phyloP scores from a whole-genome alignment of 345 rosid species.

The Acer saccharum region DNA sequence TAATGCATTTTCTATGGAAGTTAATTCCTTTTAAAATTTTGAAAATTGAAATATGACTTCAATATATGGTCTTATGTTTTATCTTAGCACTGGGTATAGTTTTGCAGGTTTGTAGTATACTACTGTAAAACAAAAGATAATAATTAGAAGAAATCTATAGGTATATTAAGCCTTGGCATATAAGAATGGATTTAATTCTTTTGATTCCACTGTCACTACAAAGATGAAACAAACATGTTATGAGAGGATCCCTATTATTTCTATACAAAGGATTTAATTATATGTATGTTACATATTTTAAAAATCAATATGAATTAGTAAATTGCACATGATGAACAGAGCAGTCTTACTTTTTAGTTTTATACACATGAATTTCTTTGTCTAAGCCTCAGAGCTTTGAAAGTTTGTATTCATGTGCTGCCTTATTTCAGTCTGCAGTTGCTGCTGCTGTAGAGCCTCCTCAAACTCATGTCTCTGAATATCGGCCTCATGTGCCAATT shows the following conservation, averaged over 20 bases:
- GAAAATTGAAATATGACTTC: conserved; percentile 1
- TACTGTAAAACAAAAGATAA: not conserved
- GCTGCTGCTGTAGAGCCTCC: conserved; percentile 40
- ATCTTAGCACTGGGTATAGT: not conserved
- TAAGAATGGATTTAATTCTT: not conserved
- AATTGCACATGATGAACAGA: not conserved
- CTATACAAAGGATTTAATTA: not conserved
- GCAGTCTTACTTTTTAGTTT: not conserved
- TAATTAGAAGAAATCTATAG: no score
- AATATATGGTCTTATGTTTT: not conserved
- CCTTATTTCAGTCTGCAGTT: conserved; percentile 31
- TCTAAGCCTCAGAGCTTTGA: not conserved
- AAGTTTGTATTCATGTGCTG: conserved; percentile 7
- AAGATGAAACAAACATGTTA: not conserved
- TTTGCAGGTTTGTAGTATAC: not conserved
- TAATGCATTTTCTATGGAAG: not conserved
- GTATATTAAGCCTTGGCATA: not conserved
- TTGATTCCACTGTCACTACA: not conserved
- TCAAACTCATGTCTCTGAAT: conserved; percentile 28
- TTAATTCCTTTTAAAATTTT: not conserved
- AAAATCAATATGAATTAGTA: not conserved
- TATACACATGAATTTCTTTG: not conserved
- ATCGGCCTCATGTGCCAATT: conserved; percentile 55
- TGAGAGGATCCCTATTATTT: not conserved
- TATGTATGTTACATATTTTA: not conserved